Base-by-base conservation (phyloP, 73 alveolate species). In the Uronychia binucleata region DNA sequence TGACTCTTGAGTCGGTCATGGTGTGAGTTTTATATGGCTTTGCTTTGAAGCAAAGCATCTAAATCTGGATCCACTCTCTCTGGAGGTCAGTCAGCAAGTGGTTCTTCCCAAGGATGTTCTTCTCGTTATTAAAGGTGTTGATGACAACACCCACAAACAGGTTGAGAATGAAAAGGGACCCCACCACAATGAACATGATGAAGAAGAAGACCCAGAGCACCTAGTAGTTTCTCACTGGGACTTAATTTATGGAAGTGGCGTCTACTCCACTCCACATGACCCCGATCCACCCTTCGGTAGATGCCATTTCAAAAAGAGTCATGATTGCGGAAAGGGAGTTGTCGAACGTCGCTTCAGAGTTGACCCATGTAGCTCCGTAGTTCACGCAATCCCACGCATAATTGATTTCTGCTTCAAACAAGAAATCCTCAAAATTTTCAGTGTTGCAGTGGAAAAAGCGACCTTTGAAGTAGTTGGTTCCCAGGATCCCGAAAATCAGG, bases 401-500 rank as follows among this genome's bases (percentile, higher is more conserved):
- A 1, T 67, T 67, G 31, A 26, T 19, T 46, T 46, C 5, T 11
- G 5, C 67, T 11, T 5, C 5, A 46, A 46, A 46, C 67, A 11
- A 46, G 67, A 46, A 46, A 46, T 5, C 5, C 19, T 5, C n/a
- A 46, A 46, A 11, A 46, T 46, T 19, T 46, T 46, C 67, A 32
- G 81, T 77, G 46, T 19, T 82, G 81, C 96, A 93, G 60, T 59
- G 77, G 75, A 83, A 90, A 59, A 85, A 86, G 0, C 82, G 86
- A 1, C 97, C 97, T 57, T 93, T 93, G 77, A 93, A 93, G 59
- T 28, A 81, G 75, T 79, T 90, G 8, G 86, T 88, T 28, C 94
- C 95, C 31, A 90, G 86, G 35, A 93, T 90, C 27, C 93, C 95
- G 85, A 93, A 93, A 0, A 93, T 31, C 27, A 93, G 58, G 59